A percentile compares a stretch with the other conserved stretches of the same genome.
Evolutionary conservation across 805 yeast genomes (phyloP).

Genomic region (Yarrowia bubula): DNA sequence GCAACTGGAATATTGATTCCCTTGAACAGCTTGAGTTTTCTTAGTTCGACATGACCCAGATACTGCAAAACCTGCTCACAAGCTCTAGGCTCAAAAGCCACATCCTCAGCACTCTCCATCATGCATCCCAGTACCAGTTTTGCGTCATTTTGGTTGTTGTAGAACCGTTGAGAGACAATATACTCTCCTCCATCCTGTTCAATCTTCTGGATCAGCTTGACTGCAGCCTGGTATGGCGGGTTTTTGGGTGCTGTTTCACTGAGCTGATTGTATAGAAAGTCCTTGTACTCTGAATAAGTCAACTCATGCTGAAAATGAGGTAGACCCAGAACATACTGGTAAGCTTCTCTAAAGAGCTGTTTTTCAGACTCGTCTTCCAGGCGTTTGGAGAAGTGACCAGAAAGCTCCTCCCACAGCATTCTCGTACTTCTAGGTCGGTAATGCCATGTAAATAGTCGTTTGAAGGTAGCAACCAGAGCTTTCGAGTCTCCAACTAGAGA

Average conservation of each 20-base stretch:
- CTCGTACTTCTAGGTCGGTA: conserved; percentile 1
- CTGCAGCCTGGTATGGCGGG: neutral
- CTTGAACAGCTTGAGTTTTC: conserved; percentile 17
- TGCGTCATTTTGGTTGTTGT: conserved; percentile 17
- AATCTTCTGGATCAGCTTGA: neutral
- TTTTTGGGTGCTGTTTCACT: neutral
- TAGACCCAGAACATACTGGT: neutral
- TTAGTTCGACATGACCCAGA: conserved; percentile 10
- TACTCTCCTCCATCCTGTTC: conserved; percentile 19
- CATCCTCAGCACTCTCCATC: conserved; percentile 15
- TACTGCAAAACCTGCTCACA: conserved; percentile 7
- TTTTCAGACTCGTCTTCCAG: neutral
- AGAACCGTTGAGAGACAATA: conserved; percentile 9
- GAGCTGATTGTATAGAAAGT: conserved; percentile 1
- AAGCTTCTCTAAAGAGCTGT: neutral
- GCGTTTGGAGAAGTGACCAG: neutral
- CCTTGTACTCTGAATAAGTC: conserved; percentile 5
- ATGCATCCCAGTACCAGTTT: conserved; percentile 1
- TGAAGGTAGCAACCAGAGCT: neutral
- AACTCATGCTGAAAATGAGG: conserved; percentile 20
- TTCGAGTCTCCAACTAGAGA: neutral
- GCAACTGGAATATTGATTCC: neutral
- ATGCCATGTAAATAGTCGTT: neutral
- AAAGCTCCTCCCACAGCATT: neutral
- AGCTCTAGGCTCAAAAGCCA: neutral